phyloP scores from a whole-genome alignment of 73 alveolate genomes.

The Urostyla sp. region DNA sequence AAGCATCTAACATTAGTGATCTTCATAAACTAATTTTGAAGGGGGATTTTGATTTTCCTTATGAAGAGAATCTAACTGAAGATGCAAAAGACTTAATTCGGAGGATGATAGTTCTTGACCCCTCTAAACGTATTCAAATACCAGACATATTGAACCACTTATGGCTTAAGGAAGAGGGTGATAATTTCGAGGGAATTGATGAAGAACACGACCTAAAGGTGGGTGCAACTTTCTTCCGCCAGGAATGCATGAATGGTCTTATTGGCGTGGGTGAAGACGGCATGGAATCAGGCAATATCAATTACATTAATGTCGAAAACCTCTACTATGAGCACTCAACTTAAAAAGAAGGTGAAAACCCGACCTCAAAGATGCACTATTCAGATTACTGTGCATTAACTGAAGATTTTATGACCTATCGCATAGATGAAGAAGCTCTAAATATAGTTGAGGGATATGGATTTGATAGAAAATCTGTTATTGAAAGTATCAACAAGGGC shows the following conservation, averaged over 20 bases:
- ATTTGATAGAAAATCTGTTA: constrained; percentile 49
- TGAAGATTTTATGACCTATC: constrained; percentile 74
- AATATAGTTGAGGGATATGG: constrained; percentile 68
- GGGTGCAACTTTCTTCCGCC: constrained; percentile 51
- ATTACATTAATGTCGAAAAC: constrained; percentile 71
- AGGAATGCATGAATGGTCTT: constrained; percentile 53
- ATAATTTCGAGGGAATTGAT: constrained; percentile 54
- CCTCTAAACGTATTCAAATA: constrained; percentile 75
- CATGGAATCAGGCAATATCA: constrained; percentile 64
- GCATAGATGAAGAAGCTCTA: constrained; percentile 71
- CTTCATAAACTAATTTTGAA: constrained; percentile 81
- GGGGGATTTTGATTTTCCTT: constrained; percentile 65
- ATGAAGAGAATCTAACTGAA: constrained; percentile 74
- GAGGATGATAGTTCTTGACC: constrained; percentile 77
- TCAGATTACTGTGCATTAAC: constrained; percentile 76
- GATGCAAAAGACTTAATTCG: constrained; percentile 79
- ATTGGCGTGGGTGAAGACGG: constrained; percentile 32
- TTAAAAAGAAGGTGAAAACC: background rate
- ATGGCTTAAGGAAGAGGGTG: constrained; percentile 77
- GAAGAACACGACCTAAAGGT: constrained; percentile 53
- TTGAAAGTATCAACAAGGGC: constrained; percentile 61
- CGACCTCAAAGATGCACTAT: constrained; percentile 51
- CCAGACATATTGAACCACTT: constrained; percentile 89
- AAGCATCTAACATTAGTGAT: constrained; percentile 83
- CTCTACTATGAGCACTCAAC: constrained; percentile 51